A percentile compares a stretch with the other conserved stretches of the same genome.
Evolutionary conservation across 176 grass and related monocot species (phyloP).

Genomic region (Oryza meyeriana): DNA sequence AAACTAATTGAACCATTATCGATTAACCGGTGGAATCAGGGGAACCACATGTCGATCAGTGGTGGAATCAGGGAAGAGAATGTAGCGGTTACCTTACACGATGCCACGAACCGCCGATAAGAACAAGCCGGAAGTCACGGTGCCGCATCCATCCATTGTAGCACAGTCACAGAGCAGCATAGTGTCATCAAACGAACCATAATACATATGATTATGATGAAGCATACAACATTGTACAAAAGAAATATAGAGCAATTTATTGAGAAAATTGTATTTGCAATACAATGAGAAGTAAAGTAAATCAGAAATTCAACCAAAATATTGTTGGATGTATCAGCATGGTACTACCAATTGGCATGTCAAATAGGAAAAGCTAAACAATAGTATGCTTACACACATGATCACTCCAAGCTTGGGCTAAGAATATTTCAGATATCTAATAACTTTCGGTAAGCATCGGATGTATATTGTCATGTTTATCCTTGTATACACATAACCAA

Average conservation of each 20-base stretch:
- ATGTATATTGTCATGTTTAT: neutral
- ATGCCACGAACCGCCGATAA: too few relatives aligned
- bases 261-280: neutral
- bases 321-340: neutral
- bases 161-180: too few relatives aligned
- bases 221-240: neutral
- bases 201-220: too few relatives aligned
- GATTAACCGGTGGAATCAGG: too few relatives aligned
- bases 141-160: too few relatives aligned
- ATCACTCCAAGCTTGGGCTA: neutral
- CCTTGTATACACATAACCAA: neutral
- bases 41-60: too few relatives aligned
- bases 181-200: neutral
- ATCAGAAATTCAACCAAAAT: neutral
- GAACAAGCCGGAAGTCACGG: too few relatives aligned
- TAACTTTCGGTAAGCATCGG: neutral
- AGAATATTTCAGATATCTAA: neutral
- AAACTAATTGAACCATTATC: too few relatives aligned
- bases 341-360: neutral
- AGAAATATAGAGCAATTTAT: neutral
- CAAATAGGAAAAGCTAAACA: neutral
- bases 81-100: too few relatives aligned
- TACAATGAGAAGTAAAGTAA: neutral
- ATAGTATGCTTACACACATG: too few relatives aligned
- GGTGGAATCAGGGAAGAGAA: too few relatives aligned